Evolutionary conservation across 176 grass and related monocot species (phyloP), one percentile per base, ranked within the genome.

Genomic region (Saccharum officinarum): DNA sequence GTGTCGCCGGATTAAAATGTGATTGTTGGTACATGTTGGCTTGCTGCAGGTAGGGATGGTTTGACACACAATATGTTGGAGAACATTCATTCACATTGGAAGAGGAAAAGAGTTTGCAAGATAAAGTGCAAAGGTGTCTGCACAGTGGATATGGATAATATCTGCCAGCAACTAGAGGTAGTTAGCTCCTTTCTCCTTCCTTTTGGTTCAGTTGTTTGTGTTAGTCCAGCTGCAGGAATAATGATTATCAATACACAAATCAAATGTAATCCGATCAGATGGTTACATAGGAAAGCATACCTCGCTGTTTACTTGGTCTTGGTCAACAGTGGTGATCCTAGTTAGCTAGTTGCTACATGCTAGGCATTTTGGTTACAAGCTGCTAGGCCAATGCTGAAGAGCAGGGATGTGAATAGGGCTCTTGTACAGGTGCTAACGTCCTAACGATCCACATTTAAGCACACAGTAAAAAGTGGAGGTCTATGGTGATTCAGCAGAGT

Each of bases 21-120:
- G 22, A 36, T 61, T 2, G 12, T 17, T 34, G 39, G 8, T 72
- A 18, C 25, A 77, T 77, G 31, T 57, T 76, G 14, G 13, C 9
- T 31, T 42, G 10, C 47, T 41, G 61, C 80, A 98, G 95, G 95
- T 34, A 95, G 95, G 83, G 92, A 98, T 54, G 95, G 93, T 82
- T 84, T 98, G 67, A 98, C 93, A 38, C 93, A 98, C 72, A 95
- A 98, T 82, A 98, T 98, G 95, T 83, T 98, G 71, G 95, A 95
- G 62, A 98, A 95, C 85, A 95, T 95, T 72, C 95, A 98, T 80
- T 69, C 93, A 37, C 95, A 88, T 52, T 98, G 95, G 93, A 98
- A 98, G 87, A 93, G 95, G 75, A 88, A 92, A 83, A 91, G 95
- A 78, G 93, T 98, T 80, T 98, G 95, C 93, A 98, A 98, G 83